A percentile compares a stretch with the other conserved stretches of the same genome.
These are phyloP conservation scores for Themeda triandra DNA, from an alignment of 176 grass and related monocot genomes.

Conservation along the genomic window DNA sequence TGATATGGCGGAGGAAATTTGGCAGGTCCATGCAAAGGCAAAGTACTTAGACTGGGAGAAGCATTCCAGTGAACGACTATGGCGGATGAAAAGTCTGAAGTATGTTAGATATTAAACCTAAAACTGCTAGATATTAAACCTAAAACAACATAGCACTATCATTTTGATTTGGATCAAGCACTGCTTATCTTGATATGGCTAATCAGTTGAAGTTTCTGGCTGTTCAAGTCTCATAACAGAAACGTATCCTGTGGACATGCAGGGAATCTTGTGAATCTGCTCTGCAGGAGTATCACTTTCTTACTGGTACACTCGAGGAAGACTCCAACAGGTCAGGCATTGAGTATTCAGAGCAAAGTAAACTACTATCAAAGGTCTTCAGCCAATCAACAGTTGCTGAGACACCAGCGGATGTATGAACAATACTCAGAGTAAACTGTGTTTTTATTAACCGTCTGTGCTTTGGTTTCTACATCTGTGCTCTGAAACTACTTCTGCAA, in stretches of 20 bases:
- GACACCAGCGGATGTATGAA: constrained; percentile 61
- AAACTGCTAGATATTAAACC: no score
- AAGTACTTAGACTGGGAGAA: constrained; percentile 79
- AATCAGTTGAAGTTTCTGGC: neutral
- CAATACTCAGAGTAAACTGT: neutral
- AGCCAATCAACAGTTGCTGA: constrained; percentile 42
- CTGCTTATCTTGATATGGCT: neutral
- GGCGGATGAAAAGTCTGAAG: constrained; percentile 69
- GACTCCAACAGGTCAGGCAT: constrained; percentile 1
- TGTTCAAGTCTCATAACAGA: neutral
- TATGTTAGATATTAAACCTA: constrained; percentile 9
- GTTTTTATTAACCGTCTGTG: neutral
- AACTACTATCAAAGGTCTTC: constrained; percentile 68
- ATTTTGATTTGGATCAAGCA: neutral
- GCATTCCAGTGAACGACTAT: constrained; percentile 51
- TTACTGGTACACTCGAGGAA: constrained; percentile 44
- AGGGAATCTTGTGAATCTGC: constrained; percentile 77
- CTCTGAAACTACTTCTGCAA: constrained; percentile 18
- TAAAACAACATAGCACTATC: neutral
- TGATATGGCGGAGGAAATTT: constrained; percentile 61
- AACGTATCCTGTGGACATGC: neutral
- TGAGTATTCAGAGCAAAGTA: constrained; percentile 52
- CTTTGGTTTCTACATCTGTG: neutral
- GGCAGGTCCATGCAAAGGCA: constrained; percentile 70
- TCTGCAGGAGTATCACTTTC: constrained; percentile 63